phyloP scores from a whole-genome alignment of 768 basidiomycete genomes.

The Crepidotus variabilis region DNA sequence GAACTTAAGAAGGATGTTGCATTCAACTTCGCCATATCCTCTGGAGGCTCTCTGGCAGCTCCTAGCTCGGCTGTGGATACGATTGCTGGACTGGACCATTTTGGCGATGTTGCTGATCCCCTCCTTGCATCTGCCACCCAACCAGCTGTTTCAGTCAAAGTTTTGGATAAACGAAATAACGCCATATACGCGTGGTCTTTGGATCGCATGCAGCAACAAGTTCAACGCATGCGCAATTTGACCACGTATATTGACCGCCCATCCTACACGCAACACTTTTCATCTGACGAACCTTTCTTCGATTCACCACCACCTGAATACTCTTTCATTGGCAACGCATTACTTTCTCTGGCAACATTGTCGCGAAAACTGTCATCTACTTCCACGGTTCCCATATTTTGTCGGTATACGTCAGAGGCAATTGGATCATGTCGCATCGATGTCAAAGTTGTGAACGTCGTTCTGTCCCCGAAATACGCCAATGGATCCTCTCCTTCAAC shows the following conservation, averaged over 20 bases:
- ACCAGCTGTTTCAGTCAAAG: conserved; percentile 85
- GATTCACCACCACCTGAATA: conserved; percentile 84
- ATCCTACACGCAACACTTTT: conserved; percentile 92
- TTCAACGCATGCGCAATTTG: conserved; percentile 91
- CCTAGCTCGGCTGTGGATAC: conserved; percentile 83
- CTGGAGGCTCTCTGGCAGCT: conserved; percentile 72
- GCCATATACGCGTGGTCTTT: conserved; percentile 92
- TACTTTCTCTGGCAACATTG: conserved; percentile 79
- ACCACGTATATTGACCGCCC: conserved; percentile 89
- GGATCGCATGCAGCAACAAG: conserved; percentile 81
- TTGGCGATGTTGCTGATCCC: conserved; percentile 90
- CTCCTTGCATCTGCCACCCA: conserved; percentile 68
- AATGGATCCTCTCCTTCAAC: conserved; percentile 65
- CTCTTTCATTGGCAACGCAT: conserved; percentile 88
- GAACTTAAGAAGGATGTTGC: conserved; percentile 83
- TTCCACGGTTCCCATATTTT: conserved; percentile 85
- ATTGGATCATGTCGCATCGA: conserved; percentile 92
- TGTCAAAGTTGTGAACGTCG: conserved; percentile 74
- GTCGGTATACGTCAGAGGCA: conserved; percentile 91
- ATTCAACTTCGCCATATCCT: conserved; percentile 92
- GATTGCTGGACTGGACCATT: conserved; percentile 83
- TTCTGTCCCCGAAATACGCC: conserved; percentile 54
- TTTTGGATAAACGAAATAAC: conserved; percentile 83
- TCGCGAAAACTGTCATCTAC: conserved; percentile 71
- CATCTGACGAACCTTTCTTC: conserved; percentile 90